A percentile compares a stretch with the other conserved stretches of the same genome.
These are phyloP conservation scores for Leccinum aurantiacum DNA, from an alignment of 768 basidiomycete genomes.

Conservation along the genomic window DNA sequence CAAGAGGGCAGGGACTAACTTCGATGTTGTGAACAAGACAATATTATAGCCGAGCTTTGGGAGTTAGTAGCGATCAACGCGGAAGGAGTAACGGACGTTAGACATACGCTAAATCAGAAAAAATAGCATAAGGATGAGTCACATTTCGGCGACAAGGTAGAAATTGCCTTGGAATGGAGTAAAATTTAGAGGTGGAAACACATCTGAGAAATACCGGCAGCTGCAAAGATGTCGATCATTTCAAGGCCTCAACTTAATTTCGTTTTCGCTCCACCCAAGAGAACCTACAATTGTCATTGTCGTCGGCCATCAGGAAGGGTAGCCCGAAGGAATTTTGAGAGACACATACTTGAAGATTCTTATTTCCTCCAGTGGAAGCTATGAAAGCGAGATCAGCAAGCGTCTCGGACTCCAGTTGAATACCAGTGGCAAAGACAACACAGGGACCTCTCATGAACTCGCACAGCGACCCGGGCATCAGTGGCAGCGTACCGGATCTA, in stretches of 20 bases:
- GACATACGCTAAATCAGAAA: conserved; percentile 9
- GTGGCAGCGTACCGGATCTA: conserved; percentile 24
- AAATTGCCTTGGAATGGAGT: conserved; percentile 3
- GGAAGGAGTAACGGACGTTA: neutral
- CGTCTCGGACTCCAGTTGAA: neutral
- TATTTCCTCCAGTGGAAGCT: conserved; percentile 13
- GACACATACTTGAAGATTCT: conserved; percentile 8
- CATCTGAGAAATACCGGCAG: conserved; percentile 1
- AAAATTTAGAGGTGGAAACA: neutral
- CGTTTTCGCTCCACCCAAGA: neutral
- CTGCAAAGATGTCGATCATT: neutral
- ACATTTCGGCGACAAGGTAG: conserved; percentile 7
- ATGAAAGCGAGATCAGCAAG: neutral
- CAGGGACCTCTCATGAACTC: neutral
- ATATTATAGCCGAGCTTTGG: conserved; percentile 1
- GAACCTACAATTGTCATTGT: conserved; percentile 17
- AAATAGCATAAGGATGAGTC: neutral
- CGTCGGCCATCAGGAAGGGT: neutral
- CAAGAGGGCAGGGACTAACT: conserved; percentile 8
- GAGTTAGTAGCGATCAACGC: too few relatives aligned
- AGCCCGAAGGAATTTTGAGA: neutral
- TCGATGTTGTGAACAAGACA: conserved; percentile 10
- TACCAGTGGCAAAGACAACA: neutral
- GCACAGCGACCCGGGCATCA: conserved; percentile 13
- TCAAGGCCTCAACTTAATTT: neutral